Evolutionary conservation across 495 filamentous ascomycete species (phyloP).

Genomic region (Mycothermus thermophilus): DNA sequence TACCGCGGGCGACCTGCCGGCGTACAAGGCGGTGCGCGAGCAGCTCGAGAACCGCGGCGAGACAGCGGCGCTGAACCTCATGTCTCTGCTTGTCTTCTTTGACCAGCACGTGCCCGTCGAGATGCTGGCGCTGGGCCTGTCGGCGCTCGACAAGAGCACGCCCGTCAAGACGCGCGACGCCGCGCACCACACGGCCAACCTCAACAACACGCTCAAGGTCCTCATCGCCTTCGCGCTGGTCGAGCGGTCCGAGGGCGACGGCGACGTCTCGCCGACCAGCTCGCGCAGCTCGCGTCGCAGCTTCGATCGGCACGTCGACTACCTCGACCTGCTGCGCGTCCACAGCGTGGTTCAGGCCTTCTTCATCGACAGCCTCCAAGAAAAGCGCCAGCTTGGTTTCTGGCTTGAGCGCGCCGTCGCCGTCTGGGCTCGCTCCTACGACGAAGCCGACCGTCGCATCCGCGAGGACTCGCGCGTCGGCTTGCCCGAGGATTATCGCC

Average conservation of each 20-base stretch:
- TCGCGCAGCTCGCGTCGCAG: slow-evolving; percentile 35
- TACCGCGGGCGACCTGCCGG: slow-evolving; percentile 47
- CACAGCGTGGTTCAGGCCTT: slow-evolving; percentile 72
- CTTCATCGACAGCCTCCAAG: slow-evolving; percentile 53
- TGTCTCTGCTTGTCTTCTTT: slow-evolving; percentile 62
- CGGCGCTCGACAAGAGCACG: slow-evolving; percentile 39
- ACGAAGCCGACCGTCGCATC: slow-evolving; percentile 46
- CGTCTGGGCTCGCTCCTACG: slow-evolving; percentile 50
- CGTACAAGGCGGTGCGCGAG: slow-evolving; percentile 57
- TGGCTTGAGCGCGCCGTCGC: slow-evolving; percentile 49
- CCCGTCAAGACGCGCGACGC: slow-evolving; percentile 45
- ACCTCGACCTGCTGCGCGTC: slow-evolving; percentile 58
- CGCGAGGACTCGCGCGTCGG: slow-evolving; percentile 39
- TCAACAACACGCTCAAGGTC: slow-evolving; percentile 54
- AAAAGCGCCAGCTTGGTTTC: slow-evolving; percentile 41
- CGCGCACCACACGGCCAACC: slow-evolving; percentile 23
- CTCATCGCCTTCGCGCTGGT: slow-evolving; percentile 60
- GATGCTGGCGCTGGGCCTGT: slow-evolving; percentile 50
- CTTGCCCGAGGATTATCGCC: slow-evolving; percentile 56
- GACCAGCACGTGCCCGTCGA: slow-evolving; percentile 63
- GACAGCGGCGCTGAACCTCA: slow-evolving; percentile 52
- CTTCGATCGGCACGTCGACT: slow-evolving; percentile 37
- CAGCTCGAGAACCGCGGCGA: slow-evolving; percentile 49
- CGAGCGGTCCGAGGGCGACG: slow-evolving; percentile 47
- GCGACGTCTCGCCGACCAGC: slow-evolving; percentile 26